Evolutionary conservation across 768 basidiomycete genomes (phyloP).

Genomic region (Punctularia strigosozonata): DNA sequence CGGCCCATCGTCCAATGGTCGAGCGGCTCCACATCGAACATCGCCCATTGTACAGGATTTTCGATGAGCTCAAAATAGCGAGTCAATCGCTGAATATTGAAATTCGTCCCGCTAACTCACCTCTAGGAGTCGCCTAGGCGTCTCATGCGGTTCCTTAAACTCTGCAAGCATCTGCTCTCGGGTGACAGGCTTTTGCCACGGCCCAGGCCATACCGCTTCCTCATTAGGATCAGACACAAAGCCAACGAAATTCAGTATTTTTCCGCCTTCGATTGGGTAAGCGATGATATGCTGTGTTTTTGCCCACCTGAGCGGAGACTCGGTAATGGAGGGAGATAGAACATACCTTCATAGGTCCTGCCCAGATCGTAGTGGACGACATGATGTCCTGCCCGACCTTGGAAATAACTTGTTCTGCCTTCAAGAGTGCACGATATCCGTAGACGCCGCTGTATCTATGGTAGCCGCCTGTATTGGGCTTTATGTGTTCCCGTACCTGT

Average conservation of each 20-base stretch:
- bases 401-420: too few relatives aligned
- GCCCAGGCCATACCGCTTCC: neutral
- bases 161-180: neutral
- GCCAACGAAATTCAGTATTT: neutral
- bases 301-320: too few relatives aligned
- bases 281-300: neutral
- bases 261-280: neutral
- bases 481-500: too few relatives aligned
- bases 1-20: neutral
- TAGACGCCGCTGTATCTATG: too few relatives aligned
- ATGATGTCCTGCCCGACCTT: too few relatives aligned
- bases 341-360: too few relatives aligned
- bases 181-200: neutral
- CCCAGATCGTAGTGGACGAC: too few relatives aligned
- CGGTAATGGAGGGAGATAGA: too few relatives aligned
- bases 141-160: neutral
- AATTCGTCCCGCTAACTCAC: too few relatives aligned
- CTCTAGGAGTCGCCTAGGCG: neutral
- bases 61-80: neutral
- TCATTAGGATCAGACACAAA: neutral
- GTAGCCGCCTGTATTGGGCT: too few relatives aligned
- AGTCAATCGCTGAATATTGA: too few relatives aligned
- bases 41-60: neutral
- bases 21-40: neutral
- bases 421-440: too few relatives aligned